phyloP scores from a whole-genome alignment of 2,329 filamentous ascomycete genomes.

The Apiospora phragmitis region DNA sequence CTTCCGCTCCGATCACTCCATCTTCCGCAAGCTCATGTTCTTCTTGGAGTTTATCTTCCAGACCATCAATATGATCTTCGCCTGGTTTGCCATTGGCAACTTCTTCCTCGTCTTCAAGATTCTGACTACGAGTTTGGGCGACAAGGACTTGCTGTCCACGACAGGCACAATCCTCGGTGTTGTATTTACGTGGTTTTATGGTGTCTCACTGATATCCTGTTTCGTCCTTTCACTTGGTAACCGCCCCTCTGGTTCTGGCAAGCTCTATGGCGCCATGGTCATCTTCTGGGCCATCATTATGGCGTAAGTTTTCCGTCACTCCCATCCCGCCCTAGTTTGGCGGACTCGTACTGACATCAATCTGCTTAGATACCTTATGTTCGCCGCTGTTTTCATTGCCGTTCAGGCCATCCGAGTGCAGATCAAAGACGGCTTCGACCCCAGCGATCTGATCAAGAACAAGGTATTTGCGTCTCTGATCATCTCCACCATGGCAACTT shows the following conservation, averaged over 20 bases:
- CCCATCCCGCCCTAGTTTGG: not conserved
- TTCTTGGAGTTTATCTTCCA: slow-evolving; percentile 93
- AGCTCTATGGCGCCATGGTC: slow-evolving; percentile 95
- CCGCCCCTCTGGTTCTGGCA: slow-evolving; percentile 89
- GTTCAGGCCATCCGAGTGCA: slow-evolving; percentile 80
- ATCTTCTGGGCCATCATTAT: slow-evolving; percentile 97
- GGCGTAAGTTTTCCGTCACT: slow-evolving; percentile 59
- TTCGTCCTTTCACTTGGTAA: slow-evolving; percentile 96
- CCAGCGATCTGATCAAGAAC: slow-evolving; percentile 78
- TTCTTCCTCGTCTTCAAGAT: slow-evolving; percentile 99
- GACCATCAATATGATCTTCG: slow-evolving; percentile 95
- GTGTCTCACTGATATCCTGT: slow-evolving; percentile 87
- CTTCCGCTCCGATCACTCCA: slow-evolving; percentile 87
- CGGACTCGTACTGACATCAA: not conserved
- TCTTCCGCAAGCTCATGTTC: slow-evolving; percentile 85
- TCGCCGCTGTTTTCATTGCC: slow-evolving; percentile 92
- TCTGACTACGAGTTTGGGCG: slow-evolving; percentile 81
- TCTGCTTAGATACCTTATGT: slow-evolving; percentile 73
- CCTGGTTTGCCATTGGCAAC: slow-evolving; percentile 98
- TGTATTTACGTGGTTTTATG: slow-evolving; percentile 94
- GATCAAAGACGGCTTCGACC: slow-evolving; percentile 63
- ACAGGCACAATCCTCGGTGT: slow-evolving; percentile 81
- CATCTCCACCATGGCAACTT: slow-evolving; percentile 88
- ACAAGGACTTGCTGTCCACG: slow-evolving; percentile 67
- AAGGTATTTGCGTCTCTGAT: slow-evolving; percentile 91